phyloP scores from a whole-genome alignment of 441 rosid species.

The Erodium chrysanthum region DNA sequence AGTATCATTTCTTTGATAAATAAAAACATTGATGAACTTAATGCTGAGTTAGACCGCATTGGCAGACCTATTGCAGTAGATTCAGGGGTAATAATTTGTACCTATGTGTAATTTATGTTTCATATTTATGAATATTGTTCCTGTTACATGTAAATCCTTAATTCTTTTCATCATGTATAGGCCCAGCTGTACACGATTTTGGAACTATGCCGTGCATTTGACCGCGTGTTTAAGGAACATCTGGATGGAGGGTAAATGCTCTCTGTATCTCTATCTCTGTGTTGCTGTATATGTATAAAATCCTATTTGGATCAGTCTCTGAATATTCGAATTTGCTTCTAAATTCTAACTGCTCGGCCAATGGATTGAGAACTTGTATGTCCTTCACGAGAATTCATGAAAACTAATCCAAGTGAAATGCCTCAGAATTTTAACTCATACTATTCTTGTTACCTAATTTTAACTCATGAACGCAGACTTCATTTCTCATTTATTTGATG shows the following conservation, averaged over 20 bases:
- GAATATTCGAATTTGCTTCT: neutral
- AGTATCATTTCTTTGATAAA: slow-evolving; percentile 92
- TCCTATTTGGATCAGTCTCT: neutral
- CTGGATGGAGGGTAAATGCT: slow-evolving; percentile 88
- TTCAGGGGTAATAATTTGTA: slow-evolving; percentile 57
- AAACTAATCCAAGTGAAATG: slow-evolving; percentile 3
- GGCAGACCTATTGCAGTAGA: slow-evolving; percentile 96
- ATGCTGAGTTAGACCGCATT: slow-evolving; percentile 90
- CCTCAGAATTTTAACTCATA: neutral
- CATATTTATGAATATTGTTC: slow-evolving; percentile 5
- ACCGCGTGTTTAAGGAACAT: slow-evolving; percentile 94
- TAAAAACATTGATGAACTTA: slow-evolving; percentile 88
- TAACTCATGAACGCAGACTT: too few relatives aligned
- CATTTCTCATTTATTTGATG: too few relatives aligned
- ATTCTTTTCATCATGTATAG: slow-evolving; percentile 27
- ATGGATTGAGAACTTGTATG: neutral
- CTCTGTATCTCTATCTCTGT: slow-evolving; percentile 13
- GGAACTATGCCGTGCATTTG: slow-evolving; percentile 94
- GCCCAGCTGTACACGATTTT: slow-evolving; percentile 91
- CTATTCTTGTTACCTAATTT: neutral
- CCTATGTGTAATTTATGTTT: neutral
- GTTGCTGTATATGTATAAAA: neutral
- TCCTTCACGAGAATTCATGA: slow-evolving; percentile 1
- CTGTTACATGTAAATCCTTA: slow-evolving; percentile 7
- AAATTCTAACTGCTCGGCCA: neutral